Evolutionary conservation across 2,329 filamentous ascomycete genomes (phyloP).

Genomic region (Aschersonia sp.): DNA sequence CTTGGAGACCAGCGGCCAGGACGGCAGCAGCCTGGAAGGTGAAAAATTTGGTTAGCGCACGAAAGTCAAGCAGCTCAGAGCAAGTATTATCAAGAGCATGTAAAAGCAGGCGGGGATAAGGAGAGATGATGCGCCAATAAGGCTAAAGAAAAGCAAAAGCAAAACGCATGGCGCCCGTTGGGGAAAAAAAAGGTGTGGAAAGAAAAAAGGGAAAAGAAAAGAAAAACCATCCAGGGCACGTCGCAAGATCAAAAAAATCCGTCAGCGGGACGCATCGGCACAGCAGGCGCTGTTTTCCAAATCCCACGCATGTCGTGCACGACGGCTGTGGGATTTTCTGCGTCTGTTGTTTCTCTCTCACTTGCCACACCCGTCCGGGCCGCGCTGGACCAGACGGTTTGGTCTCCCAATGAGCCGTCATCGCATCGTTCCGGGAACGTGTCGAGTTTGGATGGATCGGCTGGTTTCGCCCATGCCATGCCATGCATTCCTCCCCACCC

Average conservation of each 20-base stretch:
- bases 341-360: no score
- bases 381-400: no score
- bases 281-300: no score
- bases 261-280: no score
- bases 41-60: constrained; percentile 11
- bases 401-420: not conserved
- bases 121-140: not conserved
- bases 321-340: no score
- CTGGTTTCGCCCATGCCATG: constrained; percentile 1
- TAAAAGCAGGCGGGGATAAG: not conserved
- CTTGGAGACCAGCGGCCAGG: constrained; percentile 68
- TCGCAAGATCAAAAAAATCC: no score
- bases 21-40: constrained; percentile 50
- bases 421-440: constrained; percentile 1
- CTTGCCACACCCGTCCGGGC: no score
- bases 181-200: no score
- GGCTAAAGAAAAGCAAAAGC: not conserved
- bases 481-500: not conserved
- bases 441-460: constrained; percentile 10
- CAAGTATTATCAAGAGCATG: not conserved
- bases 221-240: no score
- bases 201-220: no score
- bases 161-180: not conserved
- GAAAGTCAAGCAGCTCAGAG: not conserved
- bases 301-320: no score